Evolutionary conservation across 106 monocot genomes (phyloP).

Genomic region (Gastrodia elata): DNA sequence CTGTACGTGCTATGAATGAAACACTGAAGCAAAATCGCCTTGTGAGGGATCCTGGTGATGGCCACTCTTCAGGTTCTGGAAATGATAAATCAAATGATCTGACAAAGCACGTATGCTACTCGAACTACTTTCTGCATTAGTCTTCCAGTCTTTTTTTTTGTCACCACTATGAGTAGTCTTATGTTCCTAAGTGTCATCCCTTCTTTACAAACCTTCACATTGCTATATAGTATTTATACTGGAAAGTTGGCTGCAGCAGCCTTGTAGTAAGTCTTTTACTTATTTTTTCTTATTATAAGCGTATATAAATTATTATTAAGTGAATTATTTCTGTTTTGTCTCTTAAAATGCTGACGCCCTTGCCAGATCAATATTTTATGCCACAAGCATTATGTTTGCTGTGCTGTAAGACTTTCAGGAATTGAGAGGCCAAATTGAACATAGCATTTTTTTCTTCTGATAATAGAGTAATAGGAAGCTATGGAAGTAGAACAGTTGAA

Average conservation of each 20-base stretch:
- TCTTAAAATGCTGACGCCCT: not conserved
- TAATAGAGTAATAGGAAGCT: not conserved
- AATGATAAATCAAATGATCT: slow-evolving; percentile 26
- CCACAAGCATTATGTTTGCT: not conserved
- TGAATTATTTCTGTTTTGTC: not conserved
- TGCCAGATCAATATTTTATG: no score
- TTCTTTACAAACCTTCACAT: not conserved
- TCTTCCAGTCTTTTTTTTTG: not conserved
- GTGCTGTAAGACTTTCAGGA: not conserved
- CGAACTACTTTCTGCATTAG: not conserved
- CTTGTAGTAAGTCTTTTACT: not conserved
- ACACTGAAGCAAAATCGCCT: slow-evolving; percentile 80
- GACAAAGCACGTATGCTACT: slow-evolving; percentile 37
- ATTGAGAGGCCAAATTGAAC: not conserved
- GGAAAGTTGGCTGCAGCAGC: not conserved
- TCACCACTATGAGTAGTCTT: not conserved
- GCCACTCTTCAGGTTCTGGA: slow-evolving; percentile 19
- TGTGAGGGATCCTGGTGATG: slow-evolving; percentile 44
- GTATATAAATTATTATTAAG: not conserved
- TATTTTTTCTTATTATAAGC: not conserved
- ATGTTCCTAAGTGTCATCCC: not conserved
- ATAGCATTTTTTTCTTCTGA: not conserved
- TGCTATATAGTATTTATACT: not conserved
- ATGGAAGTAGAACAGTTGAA: not conserved
- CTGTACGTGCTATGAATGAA: slow-evolving; percentile 91